A percentile compares a stretch with the other conserved stretches of the same genome.
phyloP scores from a whole-genome alignment of 2,329 filamentous ascomycete species.

The Pseudocercospora macadamiae region DNA sequence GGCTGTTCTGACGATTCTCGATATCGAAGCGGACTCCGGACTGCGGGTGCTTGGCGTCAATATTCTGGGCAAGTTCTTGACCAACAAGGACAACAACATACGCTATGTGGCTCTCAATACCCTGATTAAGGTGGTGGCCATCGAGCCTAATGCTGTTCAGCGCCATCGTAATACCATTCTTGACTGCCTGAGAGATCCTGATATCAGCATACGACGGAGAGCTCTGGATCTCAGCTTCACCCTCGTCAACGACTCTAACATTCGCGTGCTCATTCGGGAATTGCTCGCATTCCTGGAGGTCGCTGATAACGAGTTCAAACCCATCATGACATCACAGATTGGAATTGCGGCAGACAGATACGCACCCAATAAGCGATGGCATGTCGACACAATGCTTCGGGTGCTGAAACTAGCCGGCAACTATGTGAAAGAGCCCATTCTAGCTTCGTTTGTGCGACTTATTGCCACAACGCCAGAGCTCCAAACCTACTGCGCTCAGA shows the following conservation, averaged over 20 bases:
- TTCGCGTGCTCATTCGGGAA: constrained; percentile 89
- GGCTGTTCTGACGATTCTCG: constrained; percentile 92
- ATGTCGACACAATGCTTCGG: constrained; percentile 95
- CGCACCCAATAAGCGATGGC: constrained; percentile 96
- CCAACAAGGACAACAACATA: constrained; percentile 99
- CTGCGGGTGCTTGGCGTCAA: constrained; percentile 94
- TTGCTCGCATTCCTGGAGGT: constrained; percentile 94
- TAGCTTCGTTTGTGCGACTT: constrained; percentile 93
- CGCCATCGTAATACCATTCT: constrained; percentile 96
- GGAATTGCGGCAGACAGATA: constrained; percentile 95
- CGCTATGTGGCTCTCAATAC: constrained; percentile 97
- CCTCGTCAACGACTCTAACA: constrained; percentile 94
- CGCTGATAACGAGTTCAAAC: constrained; percentile 98
- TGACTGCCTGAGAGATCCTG: constrained; percentile 92
- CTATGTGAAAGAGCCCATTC: constrained; percentile 95
- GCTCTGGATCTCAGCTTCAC: constrained; percentile 98
- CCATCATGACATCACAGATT: constrained; percentile 97
- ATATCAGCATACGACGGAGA: constrained; percentile 94
- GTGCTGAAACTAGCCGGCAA: constrained; percentile 92
- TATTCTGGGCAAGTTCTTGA: constrained; percentile 95
- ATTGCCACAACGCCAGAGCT: constrained; percentile 93
- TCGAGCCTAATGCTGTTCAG: constrained; percentile 97
- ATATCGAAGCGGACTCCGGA: constrained; percentile 96
- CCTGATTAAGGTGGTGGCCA: constrained; percentile 94
- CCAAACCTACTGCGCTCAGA: constrained; percentile 95